A percentile compares a stretch with the other conserved stretches of the same genome.
These are phyloP conservation scores for Teratosphaeria nubilosa DNA, from an alignment of 2,329 filamentous ascomycete genomes.

Conservation along the genomic window DNA sequence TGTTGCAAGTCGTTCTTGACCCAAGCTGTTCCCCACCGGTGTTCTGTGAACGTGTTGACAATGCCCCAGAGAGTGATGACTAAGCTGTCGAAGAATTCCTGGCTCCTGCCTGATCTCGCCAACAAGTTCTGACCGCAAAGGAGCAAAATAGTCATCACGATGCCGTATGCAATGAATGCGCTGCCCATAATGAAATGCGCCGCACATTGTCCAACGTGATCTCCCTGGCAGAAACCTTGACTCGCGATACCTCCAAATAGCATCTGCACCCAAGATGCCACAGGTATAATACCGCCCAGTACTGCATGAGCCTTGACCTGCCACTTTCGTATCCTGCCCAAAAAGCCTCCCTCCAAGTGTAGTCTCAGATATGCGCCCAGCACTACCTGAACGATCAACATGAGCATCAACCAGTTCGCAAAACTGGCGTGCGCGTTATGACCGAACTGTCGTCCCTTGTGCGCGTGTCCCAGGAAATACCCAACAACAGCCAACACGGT, in stretches of 20 bases:
- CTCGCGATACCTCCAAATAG: constrained; percentile 89
- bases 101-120: constrained; percentile 68
- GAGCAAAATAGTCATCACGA: constrained; percentile 74
- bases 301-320: constrained; percentile 68
- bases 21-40: constrained; percentile 85
- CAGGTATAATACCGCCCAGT: constrained; percentile 75
- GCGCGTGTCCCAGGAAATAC: constrained; percentile 84
- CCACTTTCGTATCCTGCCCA: constrained; percentile 62
- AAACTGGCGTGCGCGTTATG: constrained; percentile 74
- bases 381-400: constrained; percentile 65
- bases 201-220: constrained; percentile 83
- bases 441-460: constrained; percentile 79
- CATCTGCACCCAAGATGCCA: constrained; percentile 88
- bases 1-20: constrained; percentile 92
- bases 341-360: constrained; percentile 75
- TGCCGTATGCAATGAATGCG: constrained; percentile 89
- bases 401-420: constrained; percentile 68
- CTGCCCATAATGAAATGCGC: constrained; percentile 99
- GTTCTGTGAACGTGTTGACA: constrained; percentile 96
- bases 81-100: constrained; percentile 91
- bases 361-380: constrained; percentile 81
- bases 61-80: constrained; percentile 93
- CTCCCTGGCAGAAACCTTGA: constrained; percentile 82
- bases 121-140: constrained; percentile 85
- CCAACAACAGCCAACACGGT: constrained; percentile 68